These are phyloP conservation scores for Sonneratia alba DNA, from an alignment of 345 rosid species.

Conservation along the genomic window DNA sequence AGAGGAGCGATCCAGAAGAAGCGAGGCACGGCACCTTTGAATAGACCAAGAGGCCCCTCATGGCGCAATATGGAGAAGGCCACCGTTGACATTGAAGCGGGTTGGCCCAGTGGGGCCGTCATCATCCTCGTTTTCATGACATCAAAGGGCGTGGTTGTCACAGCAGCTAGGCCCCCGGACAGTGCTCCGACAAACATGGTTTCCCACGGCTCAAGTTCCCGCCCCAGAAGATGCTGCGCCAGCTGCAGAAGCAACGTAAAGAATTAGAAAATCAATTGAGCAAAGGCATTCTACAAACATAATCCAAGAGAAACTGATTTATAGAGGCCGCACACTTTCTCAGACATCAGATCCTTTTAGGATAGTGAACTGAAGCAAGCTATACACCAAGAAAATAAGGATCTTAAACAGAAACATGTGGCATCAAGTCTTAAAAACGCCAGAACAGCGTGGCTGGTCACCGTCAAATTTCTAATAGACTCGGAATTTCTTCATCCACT, in stretches of 20 bases:
- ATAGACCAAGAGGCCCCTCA: conserved; percentile 90
- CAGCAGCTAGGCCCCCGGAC: conserved; percentile 92
- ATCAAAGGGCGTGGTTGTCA: conserved; percentile 84
- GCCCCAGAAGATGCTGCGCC: conserved; percentile 54
- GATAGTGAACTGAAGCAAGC: not conserved
- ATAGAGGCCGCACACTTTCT: not conserved
- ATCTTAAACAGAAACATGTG: not conserved
- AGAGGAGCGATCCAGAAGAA: conserved; percentile 98
- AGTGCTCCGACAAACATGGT: conserved; percentile 78
- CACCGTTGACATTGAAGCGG: conserved; percentile 69
- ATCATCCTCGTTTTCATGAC: conserved; percentile 98
- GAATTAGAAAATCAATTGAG: not conserved
- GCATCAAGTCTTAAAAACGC: too few relatives aligned
- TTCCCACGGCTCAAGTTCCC: conserved; percentile 96
- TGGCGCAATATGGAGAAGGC: conserved; percentile 64
- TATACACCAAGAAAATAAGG: not conserved
- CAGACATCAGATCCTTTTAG: not conserved
- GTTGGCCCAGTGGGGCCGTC: conserved; percentile 79
- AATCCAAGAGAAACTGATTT: not conserved
- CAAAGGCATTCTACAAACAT: not conserved
- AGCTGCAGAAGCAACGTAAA: conserved; percentile 28
- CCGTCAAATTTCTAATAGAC: too few relatives aligned
- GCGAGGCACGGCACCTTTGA: conserved; percentile 89
- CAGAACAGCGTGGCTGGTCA: too few relatives aligned
- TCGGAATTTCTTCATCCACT: too few relatives aligned